phyloP scores from a whole-genome alignment of 1,284 basidiomycete genomes.

The Wallemia hederae region DNA sequence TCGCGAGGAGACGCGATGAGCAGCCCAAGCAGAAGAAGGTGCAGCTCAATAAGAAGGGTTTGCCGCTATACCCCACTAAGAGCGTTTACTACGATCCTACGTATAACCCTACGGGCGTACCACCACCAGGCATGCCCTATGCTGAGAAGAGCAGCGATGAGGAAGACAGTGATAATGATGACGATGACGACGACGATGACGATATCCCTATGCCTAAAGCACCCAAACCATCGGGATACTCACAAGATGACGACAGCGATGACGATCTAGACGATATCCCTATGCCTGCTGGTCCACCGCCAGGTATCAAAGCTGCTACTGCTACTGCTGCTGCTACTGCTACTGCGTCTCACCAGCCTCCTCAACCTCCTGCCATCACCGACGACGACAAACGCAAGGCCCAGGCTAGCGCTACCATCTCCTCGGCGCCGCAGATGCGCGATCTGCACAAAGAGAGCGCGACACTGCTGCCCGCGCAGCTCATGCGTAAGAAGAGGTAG shows the following conservation, averaged over 20 bases:
- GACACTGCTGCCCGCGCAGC: neutral
- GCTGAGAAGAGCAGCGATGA: constrained; percentile 10
- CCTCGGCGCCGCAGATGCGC: constrained; percentile 10
- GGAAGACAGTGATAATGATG: constrained; percentile 1
- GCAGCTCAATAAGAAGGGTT: constrained; percentile 3
- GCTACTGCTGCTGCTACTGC: neutral
- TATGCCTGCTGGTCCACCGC: constrained; percentile 9
- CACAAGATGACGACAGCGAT: constrained; percentile 9
- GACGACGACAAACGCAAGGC: constrained; percentile 1
- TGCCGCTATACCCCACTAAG: constrained; percentile 6
- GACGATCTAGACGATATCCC: constrained; percentile 5
- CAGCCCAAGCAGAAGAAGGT: constrained; percentile 1
- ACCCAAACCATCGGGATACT: neutral
- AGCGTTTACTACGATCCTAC: constrained; percentile 17
- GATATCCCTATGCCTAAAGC: neutral
- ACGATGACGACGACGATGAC: constrained; percentile 2
- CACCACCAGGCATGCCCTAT: constrained; percentile 19
- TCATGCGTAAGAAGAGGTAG: neutral
- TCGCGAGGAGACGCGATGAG: constrained; percentile 2
- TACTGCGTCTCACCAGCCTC: neutral
- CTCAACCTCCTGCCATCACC: neutral
- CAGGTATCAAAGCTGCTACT: constrained; percentile 5
- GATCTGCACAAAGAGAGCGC: constrained; percentile 10
- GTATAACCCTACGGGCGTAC: constrained; percentile 17
- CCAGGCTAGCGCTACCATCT: constrained; percentile 7